These are phyloP conservation scores for Aspergillus amoenus DNA, from an alignment of 2,329 filamentous ascomycete genomes.

Conservation along the genomic window DNA sequence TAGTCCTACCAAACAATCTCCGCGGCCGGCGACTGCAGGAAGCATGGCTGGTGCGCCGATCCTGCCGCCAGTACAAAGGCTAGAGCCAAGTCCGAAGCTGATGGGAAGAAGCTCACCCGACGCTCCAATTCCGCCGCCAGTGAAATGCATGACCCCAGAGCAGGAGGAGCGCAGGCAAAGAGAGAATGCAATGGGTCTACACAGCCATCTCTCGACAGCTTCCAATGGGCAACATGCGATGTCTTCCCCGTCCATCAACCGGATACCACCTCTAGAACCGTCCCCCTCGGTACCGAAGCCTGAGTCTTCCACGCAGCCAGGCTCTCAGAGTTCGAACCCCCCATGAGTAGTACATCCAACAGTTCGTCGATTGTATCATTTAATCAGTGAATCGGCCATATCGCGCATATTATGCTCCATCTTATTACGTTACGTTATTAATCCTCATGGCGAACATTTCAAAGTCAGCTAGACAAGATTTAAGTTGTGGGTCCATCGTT, in stretches of 20 bases:
- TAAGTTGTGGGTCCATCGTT: neutral
- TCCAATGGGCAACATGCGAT: conserved; percentile 27
- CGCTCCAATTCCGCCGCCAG: conserved; percentile 41
- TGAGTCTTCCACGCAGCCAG: conserved; percentile 23
- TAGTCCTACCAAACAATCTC: conserved; percentile 48
- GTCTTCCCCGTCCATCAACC: conserved; percentile 35
- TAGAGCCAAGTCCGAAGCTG: conserved; percentile 45
- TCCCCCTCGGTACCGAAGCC: conserved; percentile 24
- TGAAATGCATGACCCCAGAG: conserved; percentile 45
- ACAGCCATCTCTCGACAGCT: conserved; percentile 16
- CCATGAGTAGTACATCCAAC: neutral
- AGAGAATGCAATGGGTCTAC: conserved; percentile 34
- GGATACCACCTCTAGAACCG: conserved; percentile 32
- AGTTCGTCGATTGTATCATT: neutral
- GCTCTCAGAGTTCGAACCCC: neutral
- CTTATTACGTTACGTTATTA: neutral
- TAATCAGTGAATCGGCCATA: neutral
- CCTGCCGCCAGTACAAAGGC: conserved; percentile 40
- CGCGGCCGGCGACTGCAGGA: conserved; percentile 37
- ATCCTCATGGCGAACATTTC: neutral
- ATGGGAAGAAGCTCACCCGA: conserved; percentile 45
- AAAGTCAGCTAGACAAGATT: neutral
- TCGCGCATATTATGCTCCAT: neutral
- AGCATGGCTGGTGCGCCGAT: conserved; percentile 36
- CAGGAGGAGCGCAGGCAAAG: conserved; percentile 42